Conservation (phyloP, 371 early-diverging fungal species). For the Dentiscutata heterogama region DNA sequence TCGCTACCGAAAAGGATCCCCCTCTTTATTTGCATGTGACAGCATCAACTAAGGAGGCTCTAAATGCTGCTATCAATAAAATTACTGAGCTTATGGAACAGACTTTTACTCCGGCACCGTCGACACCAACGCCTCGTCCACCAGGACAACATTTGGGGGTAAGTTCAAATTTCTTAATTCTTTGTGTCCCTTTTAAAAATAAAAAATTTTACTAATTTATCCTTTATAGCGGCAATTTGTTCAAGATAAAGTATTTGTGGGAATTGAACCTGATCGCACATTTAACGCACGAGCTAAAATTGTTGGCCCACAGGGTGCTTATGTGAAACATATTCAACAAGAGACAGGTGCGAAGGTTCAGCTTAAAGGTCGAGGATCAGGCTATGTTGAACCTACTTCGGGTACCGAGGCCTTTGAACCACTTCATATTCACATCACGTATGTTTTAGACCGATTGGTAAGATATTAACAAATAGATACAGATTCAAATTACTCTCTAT, state of each 20-base stretch:
- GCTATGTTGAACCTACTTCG: slow-evolving; percentile 74
- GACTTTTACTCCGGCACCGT: slow-evolving; percentile 51
- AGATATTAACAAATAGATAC: not conserved
- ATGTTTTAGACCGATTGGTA: slow-evolving; percentile 50
- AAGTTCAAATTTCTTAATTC: slow-evolving; percentile 45
- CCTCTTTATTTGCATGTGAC: slow-evolving; percentile 82
- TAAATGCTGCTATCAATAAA: slow-evolving; percentile 77
- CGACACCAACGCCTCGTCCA: slow-evolving; percentile 49
- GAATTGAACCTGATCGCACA: slow-evolving; percentile 73
- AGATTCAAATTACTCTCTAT: not conserved
- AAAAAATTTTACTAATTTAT: slow-evolving; percentile 26
- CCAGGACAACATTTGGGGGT: slow-evolving; percentile 44
- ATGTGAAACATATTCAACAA: slow-evolving; percentile 89
- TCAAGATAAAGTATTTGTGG: slow-evolving; percentile 78
- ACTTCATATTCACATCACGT: slow-evolving; percentile 84
- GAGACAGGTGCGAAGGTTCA: slow-evolving; percentile 84
- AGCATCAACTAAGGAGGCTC: slow-evolving; percentile 70
- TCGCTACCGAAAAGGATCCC: slow-evolving; percentile 81
- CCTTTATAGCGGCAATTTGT: slow-evolving; percentile 57
- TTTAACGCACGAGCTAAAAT: slow-evolving; percentile 89
- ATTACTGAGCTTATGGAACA: slow-evolving; percentile 80
- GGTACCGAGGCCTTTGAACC: slow-evolving; percentile 82
- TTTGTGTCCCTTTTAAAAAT: not conserved
- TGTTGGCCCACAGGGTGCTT: slow-evolving; percentile 86
- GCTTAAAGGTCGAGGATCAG: slow-evolving; percentile 87